Percentiles rank a stretch among this genome's conserved stretches.
Conservation (phyloP, 83 land plant species). For the Thuja plicata region DNA sequence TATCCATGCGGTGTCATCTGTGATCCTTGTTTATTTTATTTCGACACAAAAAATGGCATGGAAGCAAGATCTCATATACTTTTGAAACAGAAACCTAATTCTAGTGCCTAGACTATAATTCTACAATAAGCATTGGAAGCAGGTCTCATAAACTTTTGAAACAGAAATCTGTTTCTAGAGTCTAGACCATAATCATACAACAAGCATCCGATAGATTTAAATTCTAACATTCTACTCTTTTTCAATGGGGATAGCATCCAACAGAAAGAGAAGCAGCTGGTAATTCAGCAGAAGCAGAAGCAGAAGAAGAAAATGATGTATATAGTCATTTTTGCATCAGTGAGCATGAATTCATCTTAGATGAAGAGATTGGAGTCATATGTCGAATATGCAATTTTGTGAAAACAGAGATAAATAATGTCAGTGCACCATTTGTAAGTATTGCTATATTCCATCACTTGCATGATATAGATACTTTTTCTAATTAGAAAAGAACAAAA, state of each 20-base stretch:
- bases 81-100: too few relatives aligned
- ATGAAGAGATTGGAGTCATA: conserved; percentile 57
- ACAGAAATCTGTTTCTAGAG: not conserved
- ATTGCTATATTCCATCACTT: not conserved
- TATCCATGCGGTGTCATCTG: not conserved
- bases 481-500: not conserved
- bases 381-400: conserved; percentile 56
- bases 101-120: too few relatives aligned
- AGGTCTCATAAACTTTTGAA: not conserved
- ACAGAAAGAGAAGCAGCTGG: not conserved
- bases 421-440: conserved; percentile 66
- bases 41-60: not conserved
- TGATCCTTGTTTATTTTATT: not conserved
- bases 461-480: not conserved
- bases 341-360: conserved; percentile 43
- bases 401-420: conserved; percentile 36
- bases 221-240: not conserved
- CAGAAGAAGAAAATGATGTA: conserved; percentile 1
- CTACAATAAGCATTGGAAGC: too few relatives aligned
- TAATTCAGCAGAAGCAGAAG: conserved; percentile 6
- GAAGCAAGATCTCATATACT: not conserved
- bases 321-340: conserved; percentile 7
- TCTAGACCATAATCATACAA: not conserved
- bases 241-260: not conserved
- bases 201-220: not conserved